Conservation (phyloP, 1,284 basidiomycete genomes). For the Puccinia hordei region DNA sequence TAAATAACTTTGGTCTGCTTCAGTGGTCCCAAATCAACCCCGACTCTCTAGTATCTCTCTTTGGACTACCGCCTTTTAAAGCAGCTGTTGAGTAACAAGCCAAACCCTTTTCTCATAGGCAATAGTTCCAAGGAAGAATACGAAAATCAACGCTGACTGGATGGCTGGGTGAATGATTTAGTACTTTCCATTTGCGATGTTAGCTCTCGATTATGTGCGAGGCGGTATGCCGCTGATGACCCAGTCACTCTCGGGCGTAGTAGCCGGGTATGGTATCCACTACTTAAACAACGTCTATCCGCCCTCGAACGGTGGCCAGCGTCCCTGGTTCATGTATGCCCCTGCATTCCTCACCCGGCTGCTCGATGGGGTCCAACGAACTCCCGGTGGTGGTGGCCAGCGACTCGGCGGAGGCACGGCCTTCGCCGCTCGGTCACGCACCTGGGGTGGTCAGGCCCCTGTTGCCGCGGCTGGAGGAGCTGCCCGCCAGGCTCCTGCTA, state of each 20-base stretch:
- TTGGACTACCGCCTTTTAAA: constrained; percentile 51
- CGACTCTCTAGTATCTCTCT: constrained; percentile 42
- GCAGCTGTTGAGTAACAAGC: constrained; percentile 38
- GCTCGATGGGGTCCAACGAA: constrained; percentile 33
- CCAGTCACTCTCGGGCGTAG: constrained; percentile 47
- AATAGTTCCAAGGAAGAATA: background rate
- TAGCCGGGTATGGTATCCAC: constrained; percentile 47
- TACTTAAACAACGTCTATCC: constrained; percentile 48
- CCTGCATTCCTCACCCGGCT: constrained; percentile 39
- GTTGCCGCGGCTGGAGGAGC: constrained; percentile 9
- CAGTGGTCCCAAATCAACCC: constrained; percentile 51
- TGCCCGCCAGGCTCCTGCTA: constrained; percentile 1
- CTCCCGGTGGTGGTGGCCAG: constrained; percentile 29
- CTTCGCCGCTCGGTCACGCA: constrained; percentile 38
- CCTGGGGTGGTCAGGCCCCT: constrained; percentile 48
- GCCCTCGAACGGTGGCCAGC: constrained; percentile 41
- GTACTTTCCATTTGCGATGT: constrained; percentile 50
- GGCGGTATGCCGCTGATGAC: constrained; percentile 41
- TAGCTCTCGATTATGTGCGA: constrained; percentile 45
- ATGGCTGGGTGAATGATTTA: background rate
- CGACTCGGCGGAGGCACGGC: constrained; percentile 39
- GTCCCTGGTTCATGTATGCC: constrained; percentile 49
- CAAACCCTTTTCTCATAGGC: background rate
- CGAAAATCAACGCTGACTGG: background rate
- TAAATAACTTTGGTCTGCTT: background rate